Conservation (phyloP, 2,329 filamentous ascomycete genomes). For the Penicillium sp. region DNA sequence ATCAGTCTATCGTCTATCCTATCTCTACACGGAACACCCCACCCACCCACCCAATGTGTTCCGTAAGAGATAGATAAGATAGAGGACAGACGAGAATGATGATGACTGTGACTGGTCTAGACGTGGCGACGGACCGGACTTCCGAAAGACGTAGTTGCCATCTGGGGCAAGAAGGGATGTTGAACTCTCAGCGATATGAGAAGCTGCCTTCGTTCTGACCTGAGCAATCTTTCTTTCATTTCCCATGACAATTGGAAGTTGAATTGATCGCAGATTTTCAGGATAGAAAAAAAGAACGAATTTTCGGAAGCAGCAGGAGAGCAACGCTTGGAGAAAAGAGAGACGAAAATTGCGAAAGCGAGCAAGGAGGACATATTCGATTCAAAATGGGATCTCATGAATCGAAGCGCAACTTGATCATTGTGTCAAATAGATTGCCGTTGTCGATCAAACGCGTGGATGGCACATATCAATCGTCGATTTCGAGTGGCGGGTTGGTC, state of each 20-base stretch:
- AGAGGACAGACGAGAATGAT: background rate
- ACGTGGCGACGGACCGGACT: background rate
- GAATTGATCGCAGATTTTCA: background rate
- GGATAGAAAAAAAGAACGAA: background rate
- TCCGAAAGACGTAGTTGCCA: constrained; percentile 32
- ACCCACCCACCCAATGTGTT: background rate
- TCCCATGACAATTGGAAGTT: background rate
- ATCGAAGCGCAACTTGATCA: constrained; percentile 55
- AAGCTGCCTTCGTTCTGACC: background rate
- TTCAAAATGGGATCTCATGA: constrained; percentile 15
- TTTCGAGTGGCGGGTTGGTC: constrained; percentile 91
- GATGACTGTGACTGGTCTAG: background rate
- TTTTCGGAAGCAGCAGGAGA: background rate
- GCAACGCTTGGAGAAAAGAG: no score
- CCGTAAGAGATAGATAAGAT: background rate
- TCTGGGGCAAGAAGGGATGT: constrained; percentile 22
- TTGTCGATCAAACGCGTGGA: constrained; percentile 89
- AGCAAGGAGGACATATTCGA: background rate
- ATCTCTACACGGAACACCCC: constrained; percentile 1
- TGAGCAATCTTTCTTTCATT: background rate
- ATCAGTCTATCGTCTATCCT: background rate
- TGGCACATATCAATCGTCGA: constrained; percentile 80
- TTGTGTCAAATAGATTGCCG: constrained; percentile 89
- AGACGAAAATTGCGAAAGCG: background rate
- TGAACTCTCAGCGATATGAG: background rate